Evolutionary conservation across 164 flowering plant genomes (phyloP), one percentile per base, ranked within the genome.

Genomic region (Echeveria elegans): DNA sequence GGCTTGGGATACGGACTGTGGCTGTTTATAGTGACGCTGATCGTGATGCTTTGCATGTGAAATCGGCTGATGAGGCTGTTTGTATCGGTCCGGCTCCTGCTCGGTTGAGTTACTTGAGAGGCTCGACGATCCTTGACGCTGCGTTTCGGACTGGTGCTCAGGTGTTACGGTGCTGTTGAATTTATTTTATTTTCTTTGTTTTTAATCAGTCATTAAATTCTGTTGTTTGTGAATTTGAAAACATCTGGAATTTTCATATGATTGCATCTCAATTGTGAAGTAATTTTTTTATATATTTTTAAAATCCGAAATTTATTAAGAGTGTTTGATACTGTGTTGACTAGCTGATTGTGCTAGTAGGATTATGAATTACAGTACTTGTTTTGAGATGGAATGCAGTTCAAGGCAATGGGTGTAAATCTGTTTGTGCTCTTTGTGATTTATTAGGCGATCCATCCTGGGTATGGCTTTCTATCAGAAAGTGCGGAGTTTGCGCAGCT

Each of bases 11-110:
- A 53, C 77, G 80, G 37, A 89, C 99, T 2, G 97, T 95, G 6
- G 96, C 97, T 0, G 92, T 95, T 50, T 95, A 84, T 69, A 94
- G 97, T 66, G 99, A 94, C 69, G 96, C 94, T 36, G 97, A 94
- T 71, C 74, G 77, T 31, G 76, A 81, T n/a, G 76, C 92, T 19
- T 85, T 91, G 28, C 99, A 95, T 70, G 93, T 85, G 41, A 86
- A 83, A 65, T 85, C 82, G 10, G 96, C 97, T 21, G 97, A 95
- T 48, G 99, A 91, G 75, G 93, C 96, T 14, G 79, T 92, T 18
- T 78, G 77, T 15, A 83, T 94, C 37, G 99, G 99, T 24, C 99
- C 93, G 0, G 80, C 99, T 1, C 90, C 96, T 34, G 88, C 99
- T 72, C 82, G 96, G 53, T 74, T 77, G 69, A 94, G 99, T 74